These are phyloP conservation scores for Chlamydomonas asymmetrica DNA, from an alignment of 139 green algal genomes.

Conservation along the genomic window DNA sequence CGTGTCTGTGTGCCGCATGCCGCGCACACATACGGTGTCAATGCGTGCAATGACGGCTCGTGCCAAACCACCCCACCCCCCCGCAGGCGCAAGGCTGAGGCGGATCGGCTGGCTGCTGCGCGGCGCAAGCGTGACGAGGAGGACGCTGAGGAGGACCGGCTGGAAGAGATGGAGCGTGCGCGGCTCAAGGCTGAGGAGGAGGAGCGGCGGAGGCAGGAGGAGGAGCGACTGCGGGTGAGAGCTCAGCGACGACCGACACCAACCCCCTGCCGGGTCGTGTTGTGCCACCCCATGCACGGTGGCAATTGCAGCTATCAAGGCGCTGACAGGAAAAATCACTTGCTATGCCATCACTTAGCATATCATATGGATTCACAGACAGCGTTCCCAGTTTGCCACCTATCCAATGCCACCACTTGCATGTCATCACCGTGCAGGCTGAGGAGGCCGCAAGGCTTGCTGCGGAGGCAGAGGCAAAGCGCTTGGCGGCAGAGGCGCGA, in stretches of 20 bases:
- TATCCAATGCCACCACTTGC: neutral
- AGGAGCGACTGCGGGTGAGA: conserved; percentile 36
- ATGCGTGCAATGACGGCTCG: too few species aligned
- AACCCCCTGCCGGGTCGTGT: neutral
- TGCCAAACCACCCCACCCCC: too few species aligned
- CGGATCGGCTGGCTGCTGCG: conserved; percentile 26
- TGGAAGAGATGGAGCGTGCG: conserved; percentile 46
- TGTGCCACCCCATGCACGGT: too few species aligned
- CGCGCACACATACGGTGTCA: neutral
- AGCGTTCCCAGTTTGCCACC: too few species aligned
- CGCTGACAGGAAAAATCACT: neutral
- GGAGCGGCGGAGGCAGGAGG: conserved; percentile 38
- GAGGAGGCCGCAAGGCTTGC: conserved; percentile 35
- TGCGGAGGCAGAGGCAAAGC: conserved; percentile 42
- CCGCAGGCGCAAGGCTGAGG: conserved; percentile 12
- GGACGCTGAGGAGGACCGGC: conserved; percentile 46
- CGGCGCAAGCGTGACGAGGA: conserved; percentile 45
- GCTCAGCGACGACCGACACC: neutral
- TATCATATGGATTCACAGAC: neutral
- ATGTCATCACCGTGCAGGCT: conserved; percentile 29
- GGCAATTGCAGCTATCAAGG: neutral
- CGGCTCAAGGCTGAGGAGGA: conserved; percentile 37
- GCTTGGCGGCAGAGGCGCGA: conserved; percentile 28
- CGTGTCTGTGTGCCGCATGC: neutral
- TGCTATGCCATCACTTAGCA: neutral